Conservation (phyloP, 352 stramenopile genomes). For the Phytophthora syringae region DNA sequence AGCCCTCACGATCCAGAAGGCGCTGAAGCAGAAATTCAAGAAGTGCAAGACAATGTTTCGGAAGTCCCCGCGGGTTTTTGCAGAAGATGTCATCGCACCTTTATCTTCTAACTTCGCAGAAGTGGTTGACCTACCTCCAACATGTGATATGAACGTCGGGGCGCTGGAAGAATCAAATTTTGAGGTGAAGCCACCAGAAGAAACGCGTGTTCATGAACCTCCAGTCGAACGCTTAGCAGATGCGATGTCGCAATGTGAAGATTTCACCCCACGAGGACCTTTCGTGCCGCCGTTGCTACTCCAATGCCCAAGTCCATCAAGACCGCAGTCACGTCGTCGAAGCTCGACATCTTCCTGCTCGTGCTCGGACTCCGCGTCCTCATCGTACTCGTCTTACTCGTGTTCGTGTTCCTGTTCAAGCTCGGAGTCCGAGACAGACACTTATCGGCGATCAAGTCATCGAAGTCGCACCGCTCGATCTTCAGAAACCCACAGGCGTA, state of each 20-base stretch:
- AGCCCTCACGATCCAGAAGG: constrained; percentile 53
- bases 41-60: constrained; percentile 51
- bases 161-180: background rate
- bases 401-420: constrained; percentile 29
- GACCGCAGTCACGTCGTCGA: constrained; percentile 1
- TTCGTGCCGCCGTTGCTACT: constrained; percentile 24
- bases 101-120: background rate
- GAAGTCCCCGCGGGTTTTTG: constrained; percentile 51
- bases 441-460: constrained; percentile 5
- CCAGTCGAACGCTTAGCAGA: background rate
- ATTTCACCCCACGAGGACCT: background rate
- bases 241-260: background rate
- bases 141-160: background rate
- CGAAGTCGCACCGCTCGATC: constrained; percentile 14
- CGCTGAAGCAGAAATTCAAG: constrained; percentile 51
- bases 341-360: constrained; percentile 17
- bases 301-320: background rate
- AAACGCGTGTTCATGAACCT: background rate
- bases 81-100: constrained; percentile 27
- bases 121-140: background rate
- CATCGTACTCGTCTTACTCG: constrained; percentile 29
- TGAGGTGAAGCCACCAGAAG: background rate
- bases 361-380: constrained; percentile 17
- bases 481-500: background rate
- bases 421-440: constrained; percentile 12